Evolutionary conservation across 1,139 yeast genomes (phyloP), one percentile per base, ranked within the genome.

Genomic region (Scheffersomyces insectosa): DNA sequence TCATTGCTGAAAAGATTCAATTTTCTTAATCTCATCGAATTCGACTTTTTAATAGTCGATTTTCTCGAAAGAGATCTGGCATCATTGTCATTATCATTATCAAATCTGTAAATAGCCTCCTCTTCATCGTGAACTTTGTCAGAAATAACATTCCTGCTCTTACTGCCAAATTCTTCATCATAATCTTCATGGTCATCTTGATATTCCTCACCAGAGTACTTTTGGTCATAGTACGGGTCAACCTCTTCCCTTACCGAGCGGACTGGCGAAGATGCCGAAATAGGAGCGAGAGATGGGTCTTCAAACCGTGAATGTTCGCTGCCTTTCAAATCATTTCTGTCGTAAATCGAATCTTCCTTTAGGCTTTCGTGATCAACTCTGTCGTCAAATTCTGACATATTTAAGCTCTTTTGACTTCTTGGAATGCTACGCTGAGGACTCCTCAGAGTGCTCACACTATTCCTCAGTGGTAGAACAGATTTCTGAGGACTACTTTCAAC

Each of bases 11-110:
- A 72, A 30, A 74, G 56, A 44, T 73, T 68, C 37, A 74, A 59
- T 45, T 72, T 73, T n/a, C 78, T 56, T 33, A 74, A 66, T 41
- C 74, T 65, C 68, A 70, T 66, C 5, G 78, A 72, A 47, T 71
- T 70, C 27, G 72, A 60, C 45, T 70, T 70, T 46, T 66, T 69
- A 36, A 72, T 49, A 1, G 77, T 71, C 2, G 75, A 68, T 40
- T 68, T 70, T 39, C 77, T 54, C 2, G 77, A 69, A n/a, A 70
- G 46, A 15, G 60, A 55, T 1, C 62, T 63, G 14, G 54, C 48
- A 28, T 52, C 57, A 11, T 57, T 31, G 34, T 14, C 62, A 8
- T 61, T 63, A 5, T 50, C 53, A 2, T 49, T 50, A 8, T 66
- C 71, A 41, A 66, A 65, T 16, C 63, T 57, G 51, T 69, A 69